Conservation (phyloP, 108 stramenopile genomes). For the Discostella pseudostelligera region DNA sequence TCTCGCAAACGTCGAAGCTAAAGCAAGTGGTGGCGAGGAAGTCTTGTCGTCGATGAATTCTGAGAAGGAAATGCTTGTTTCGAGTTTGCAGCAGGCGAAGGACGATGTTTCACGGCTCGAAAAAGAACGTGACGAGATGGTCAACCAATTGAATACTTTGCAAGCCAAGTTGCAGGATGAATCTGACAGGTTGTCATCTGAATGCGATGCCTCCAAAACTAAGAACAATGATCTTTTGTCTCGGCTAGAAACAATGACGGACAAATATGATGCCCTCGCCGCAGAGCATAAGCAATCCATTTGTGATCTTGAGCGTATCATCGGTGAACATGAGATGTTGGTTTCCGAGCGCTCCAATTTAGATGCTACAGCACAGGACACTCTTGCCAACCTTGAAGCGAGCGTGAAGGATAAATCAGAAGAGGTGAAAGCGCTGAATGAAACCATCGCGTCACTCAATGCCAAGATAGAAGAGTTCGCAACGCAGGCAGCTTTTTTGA, state of each 20-base stretch:
- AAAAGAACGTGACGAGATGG: not conserved
- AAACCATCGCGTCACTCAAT: conserved; percentile 4
- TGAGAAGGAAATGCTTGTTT: conserved; percentile 14
- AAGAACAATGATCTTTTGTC: conserved; percentile 6
- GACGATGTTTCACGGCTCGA: conserved; percentile 1
- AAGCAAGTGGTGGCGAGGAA: not conserved
- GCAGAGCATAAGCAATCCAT: conserved; percentile 3
- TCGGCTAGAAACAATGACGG: not conserved
- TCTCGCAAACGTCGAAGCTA: not conserved
- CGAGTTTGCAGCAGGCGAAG: conserved; percentile 6
- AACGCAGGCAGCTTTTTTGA: not conserved
- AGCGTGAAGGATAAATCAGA: conserved; percentile 1
- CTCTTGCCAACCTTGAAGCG: not conserved
- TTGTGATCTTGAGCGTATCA: conserved; percentile 2
- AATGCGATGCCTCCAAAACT: not conserved
- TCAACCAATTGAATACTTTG: not conserved
- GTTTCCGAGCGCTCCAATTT: not conserved
- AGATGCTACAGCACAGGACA: not conserved
- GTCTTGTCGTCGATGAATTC: not conserved
- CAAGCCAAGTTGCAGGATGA: not conserved
- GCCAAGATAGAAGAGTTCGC: not conserved
- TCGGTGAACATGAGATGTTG: not conserved
- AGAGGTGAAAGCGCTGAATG: not conserved
- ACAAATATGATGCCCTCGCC: not conserved
- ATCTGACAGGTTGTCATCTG: not conserved